A percentile compares a stretch with the other conserved stretches of the same genome.
Conservation (phyloP, 345 rosid genomes). For the Gossypium sturtianum region DNA sequence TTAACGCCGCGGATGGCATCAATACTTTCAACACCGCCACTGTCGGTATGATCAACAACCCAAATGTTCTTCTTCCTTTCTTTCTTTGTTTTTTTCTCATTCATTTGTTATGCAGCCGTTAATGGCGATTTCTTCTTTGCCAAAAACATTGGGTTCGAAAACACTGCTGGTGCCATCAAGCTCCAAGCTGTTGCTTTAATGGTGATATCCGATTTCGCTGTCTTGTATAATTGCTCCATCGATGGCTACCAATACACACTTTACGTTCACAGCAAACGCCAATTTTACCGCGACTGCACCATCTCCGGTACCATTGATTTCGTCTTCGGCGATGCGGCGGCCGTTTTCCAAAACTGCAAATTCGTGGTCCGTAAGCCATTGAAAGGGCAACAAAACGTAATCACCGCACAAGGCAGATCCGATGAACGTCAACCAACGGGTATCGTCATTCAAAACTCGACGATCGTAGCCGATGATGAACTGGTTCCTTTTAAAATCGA, state of each 20-base stretch:
- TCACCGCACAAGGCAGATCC: constrained; percentile 61
- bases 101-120: constrained; percentile 39
- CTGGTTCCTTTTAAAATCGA: constrained; percentile 24
- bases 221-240: constrained; percentile 65
- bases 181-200: constrained; percentile 77
- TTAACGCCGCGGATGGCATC: constrained; percentile 42
- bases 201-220: constrained; percentile 46
- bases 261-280: constrained; percentile 69
- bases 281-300: constrained; percentile 78
- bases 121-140: constrained; percentile 52
- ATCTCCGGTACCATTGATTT: constrained; percentile 76
- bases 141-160: constrained; percentile 66
- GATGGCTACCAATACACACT: constrained; percentile 80
- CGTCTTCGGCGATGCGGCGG: constrained; percentile 65
- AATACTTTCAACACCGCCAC: constrained; percentile 58
- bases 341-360: constrained; percentile 62
- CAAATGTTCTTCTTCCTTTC: not conserved
- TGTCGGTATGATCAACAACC: constrained; percentile 46
- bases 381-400: constrained; percentile 37
- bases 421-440: constrained; percentile 39
- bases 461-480: constrained; percentile 42
- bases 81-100: not conserved
- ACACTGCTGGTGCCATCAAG: constrained; percentile 57
- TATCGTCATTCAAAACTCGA: constrained; percentile 65
- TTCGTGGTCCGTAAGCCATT: constrained; percentile 51